Conservation (phyloP, 371 early-diverging fungal genomes). For the Chytridium lagenaria region DNA sequence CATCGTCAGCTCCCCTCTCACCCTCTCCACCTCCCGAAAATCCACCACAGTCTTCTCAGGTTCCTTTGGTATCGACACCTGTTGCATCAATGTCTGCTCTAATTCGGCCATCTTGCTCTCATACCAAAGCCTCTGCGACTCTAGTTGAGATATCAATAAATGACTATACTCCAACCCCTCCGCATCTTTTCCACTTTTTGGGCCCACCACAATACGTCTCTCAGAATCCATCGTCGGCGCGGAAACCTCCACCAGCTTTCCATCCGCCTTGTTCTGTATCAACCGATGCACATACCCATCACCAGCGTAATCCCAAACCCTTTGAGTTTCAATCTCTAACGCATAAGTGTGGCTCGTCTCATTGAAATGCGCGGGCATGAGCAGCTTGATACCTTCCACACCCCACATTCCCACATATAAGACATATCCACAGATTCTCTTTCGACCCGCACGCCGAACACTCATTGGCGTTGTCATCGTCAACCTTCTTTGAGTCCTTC, state of each 20-base stretch:
- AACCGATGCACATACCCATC: conserved; percentile 94
- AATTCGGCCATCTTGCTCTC: conserved; percentile 72
- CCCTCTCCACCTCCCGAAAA: conserved; percentile 15
- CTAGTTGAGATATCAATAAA: conserved; percentile 79
- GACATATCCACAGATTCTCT: conserved; percentile 90
- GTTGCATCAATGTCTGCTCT: conserved; percentile 25
- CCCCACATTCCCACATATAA: conserved; percentile 84
- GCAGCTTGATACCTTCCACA: conserved; percentile 71
- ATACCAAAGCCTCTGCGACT: conserved; percentile 84
- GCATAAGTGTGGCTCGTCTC: conserved; percentile 83
- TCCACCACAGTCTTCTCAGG: background rate
- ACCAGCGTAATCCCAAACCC: conserved; percentile 97
- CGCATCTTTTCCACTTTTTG: conserved; percentile 71
- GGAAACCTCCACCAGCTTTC: conserved; percentile 88
- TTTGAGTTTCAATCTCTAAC: conserved; percentile 90
- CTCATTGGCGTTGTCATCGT: conserved; percentile 46
- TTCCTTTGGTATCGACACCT: conserved; percentile 23
- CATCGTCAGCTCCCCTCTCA: conserved; percentile 8
- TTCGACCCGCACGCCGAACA: conserved; percentile 78
- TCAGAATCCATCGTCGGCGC: conserved; percentile 48
- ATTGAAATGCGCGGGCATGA: conserved; percentile 85
- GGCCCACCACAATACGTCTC: background rate
- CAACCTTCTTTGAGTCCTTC: conserved; percentile 37
- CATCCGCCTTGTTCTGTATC: conserved; percentile 87
- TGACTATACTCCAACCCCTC: conserved; percentile 78